Evolutionary conservation across 1,139 yeast species (phyloP).

Genomic region (Candida tunisiensis): DNA sequence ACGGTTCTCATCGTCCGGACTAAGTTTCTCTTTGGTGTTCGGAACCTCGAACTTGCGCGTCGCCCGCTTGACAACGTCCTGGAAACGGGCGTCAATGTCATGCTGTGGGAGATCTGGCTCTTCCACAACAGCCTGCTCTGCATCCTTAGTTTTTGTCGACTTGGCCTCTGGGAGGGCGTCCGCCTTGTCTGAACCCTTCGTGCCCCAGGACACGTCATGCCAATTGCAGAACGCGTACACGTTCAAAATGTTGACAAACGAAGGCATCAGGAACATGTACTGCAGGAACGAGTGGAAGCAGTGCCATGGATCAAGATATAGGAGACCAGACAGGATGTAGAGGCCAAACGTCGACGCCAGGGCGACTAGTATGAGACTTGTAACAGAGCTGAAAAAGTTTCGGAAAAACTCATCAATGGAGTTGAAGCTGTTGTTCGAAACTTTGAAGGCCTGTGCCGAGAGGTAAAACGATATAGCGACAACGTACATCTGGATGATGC

Average conservation of each 20-base stretch:
- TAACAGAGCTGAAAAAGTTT: constrained; percentile 18
- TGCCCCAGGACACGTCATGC: constrained; percentile 97
- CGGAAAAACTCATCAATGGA: constrained; percentile 14
- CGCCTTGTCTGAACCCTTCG: constrained; percentile 68
- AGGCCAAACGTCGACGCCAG: constrained; percentile 85
- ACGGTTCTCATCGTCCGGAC: constrained; percentile 40
- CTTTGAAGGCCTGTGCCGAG: constrained; percentile 19
- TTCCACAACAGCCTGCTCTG: constrained; percentile 62
- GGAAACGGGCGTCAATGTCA: constrained; percentile 34
- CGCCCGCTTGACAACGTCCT: constrained; percentile 23
- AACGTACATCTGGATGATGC: constrained; percentile 22
- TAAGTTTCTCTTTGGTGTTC: constrained; percentile 16
- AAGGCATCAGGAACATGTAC: constrained; percentile 73
- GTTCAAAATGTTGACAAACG: constrained; percentile 61
- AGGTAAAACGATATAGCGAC: constrained; percentile 21
- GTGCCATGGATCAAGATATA: constrained; percentile 93
- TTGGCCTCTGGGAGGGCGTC: constrained; percentile 39
- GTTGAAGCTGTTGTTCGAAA: too few relatives aligned
- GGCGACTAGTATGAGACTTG: constrained; percentile 50
- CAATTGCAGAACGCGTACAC: constrained; percentile 90
- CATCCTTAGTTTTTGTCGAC: constrained; percentile 38
- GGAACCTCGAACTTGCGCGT: constrained; percentile 24
- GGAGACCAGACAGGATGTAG: constrained; percentile 47
- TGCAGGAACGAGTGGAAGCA: constrained; percentile 75
- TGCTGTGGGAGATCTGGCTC: constrained; percentile 56